Percentiles rank a stretch among this genome's conserved stretches.
phyloP scores from a whole-genome alignment of 1,284 basidiomycete species.

The Malassezia furfur region DNA sequence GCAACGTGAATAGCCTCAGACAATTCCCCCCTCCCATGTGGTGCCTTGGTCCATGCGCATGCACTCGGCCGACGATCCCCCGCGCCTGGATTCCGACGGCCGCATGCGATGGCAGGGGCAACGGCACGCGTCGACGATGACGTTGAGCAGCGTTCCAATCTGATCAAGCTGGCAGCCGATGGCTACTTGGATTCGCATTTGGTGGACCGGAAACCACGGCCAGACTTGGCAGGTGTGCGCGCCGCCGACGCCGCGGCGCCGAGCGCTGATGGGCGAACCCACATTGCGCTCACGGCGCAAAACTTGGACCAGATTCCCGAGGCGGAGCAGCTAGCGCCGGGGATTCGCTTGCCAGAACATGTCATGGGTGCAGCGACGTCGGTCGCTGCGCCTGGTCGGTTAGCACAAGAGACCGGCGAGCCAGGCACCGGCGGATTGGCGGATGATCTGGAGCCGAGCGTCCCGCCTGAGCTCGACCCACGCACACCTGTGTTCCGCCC shows the following conservation, averaged over 20 bases:
- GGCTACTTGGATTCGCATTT: constrained; percentile 1
- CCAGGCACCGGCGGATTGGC: not conserved
- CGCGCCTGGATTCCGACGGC: too few species aligned
- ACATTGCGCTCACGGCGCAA: constrained; percentile 30
- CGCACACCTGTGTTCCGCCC: constrained; percentile 37
- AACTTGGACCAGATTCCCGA: constrained; percentile 44
- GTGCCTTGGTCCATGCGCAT: not conserved
- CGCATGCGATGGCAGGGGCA: too few species aligned
- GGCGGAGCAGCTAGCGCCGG: constrained; percentile 43
- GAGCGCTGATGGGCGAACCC: not conserved
- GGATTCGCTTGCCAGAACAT: constrained; percentile 34
- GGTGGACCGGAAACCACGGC: not conserved
- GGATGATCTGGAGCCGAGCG: constrained; percentile 14
- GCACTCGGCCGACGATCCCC: not conserved
- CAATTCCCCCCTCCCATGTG: not conserved
- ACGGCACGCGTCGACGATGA: not conserved
- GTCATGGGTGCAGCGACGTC: not conserved
- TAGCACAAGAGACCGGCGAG: not conserved
- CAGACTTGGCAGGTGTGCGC: not conserved
- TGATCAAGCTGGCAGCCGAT: constrained; percentile 16
- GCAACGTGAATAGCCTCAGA: too few species aligned
- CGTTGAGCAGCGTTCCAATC: constrained; percentile 1
- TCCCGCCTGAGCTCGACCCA: constrained; percentile 44
- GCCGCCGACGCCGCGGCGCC: not conserved
- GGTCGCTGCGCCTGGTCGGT: not conserved